Conservation (phyloP, 805 yeast genomes). For the Kluyveromyces siamensis region DNA sequence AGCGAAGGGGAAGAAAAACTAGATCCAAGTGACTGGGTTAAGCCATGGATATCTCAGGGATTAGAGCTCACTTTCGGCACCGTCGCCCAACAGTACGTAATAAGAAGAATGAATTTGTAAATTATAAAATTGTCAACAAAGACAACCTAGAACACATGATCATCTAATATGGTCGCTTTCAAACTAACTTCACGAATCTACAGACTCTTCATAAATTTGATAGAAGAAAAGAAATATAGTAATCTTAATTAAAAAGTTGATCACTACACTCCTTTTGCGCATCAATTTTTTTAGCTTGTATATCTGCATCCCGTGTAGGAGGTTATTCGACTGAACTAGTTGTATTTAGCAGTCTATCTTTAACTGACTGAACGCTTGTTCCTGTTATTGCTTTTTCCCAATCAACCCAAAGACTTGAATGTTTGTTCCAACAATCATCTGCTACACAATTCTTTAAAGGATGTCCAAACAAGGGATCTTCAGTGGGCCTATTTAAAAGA, state of each 20-base stretch:
- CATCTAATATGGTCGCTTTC: too few species aligned
- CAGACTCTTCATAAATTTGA: too few species aligned
- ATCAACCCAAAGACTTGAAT: constrained; percentile 25
- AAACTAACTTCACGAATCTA: too few species aligned
- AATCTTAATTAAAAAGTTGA: too few species aligned
- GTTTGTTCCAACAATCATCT: constrained; percentile 17
- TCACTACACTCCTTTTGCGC: neutral
- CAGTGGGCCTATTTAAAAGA: constrained; percentile 9
- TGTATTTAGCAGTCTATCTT: constrained; percentile 4
- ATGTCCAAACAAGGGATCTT: constrained; percentile 15
- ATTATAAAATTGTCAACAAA: neutral
- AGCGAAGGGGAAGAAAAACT: constrained; percentile 38
- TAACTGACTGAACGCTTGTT: constrained; percentile 11
- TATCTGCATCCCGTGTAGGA: neutral
- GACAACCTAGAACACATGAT: neutral
- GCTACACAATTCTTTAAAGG: constrained; percentile 13
- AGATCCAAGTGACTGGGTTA: constrained; percentile 78
- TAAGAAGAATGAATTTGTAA: constrained; percentile 55
- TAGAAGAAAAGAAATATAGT: too few species aligned
- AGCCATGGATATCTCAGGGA: constrained; percentile 73
- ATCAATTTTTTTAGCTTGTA: neutral
- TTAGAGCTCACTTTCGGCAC: constrained; percentile 74
- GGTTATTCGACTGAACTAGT: neutral
- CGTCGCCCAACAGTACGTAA: constrained; percentile 82
- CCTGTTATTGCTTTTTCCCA: constrained; percentile 28